Evolutionary conservation across 768 basidiomycete genomes (phyloP).

Genomic region (Amanita fuliginea): DNA sequence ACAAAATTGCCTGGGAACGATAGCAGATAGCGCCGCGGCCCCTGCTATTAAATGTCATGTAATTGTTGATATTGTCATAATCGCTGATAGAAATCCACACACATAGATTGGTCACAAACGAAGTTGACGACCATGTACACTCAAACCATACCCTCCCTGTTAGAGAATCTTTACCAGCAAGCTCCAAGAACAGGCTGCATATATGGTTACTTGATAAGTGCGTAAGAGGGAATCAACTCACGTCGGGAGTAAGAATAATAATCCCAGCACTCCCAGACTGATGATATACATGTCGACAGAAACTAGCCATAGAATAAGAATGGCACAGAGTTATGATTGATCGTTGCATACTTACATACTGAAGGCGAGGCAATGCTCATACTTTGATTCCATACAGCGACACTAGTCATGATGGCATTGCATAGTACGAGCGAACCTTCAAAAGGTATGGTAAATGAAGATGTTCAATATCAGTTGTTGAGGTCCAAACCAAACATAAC

Average conservation of each 20-base stretch:
- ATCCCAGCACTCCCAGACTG: conserved; percentile 46
- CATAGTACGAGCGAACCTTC: conserved; percentile 51
- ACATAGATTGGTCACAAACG: conserved; percentile 55
- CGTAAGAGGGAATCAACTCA: conserved; percentile 21
- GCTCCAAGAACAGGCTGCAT: conserved; percentile 44
- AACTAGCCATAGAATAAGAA: conserved; percentile 16
- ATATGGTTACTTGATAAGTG: conserved; percentile 5
- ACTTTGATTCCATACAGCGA: conserved; percentile 61
- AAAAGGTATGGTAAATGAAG: conserved; percentile 3
- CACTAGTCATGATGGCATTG: conserved; percentile 53
- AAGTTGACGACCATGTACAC: conserved; percentile 45
- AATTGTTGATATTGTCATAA: not conserved
- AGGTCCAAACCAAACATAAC: conserved; percentile 43
- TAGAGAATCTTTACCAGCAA: conserved; percentile 37
- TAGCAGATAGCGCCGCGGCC: conserved; percentile 36
- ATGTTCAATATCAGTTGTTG: not conserved
- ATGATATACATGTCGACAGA: conserved; percentile 50
- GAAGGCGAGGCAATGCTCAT: conserved; percentile 15
- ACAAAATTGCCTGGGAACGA: conserved; percentile 26
- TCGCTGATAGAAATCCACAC: conserved; percentile 11
- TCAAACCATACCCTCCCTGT: conserved; percentile 67
- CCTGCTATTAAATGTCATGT: conserved; percentile 25
- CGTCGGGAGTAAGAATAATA: conserved; percentile 50
- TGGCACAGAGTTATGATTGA: not conserved
- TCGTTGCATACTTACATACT: not conserved